Percentiles rank a stretch among this genome's conserved stretches.
phyloP scores from a whole-genome alignment of 371 early-diverging fungal genomes.

The Circinella umbellata region DNA sequence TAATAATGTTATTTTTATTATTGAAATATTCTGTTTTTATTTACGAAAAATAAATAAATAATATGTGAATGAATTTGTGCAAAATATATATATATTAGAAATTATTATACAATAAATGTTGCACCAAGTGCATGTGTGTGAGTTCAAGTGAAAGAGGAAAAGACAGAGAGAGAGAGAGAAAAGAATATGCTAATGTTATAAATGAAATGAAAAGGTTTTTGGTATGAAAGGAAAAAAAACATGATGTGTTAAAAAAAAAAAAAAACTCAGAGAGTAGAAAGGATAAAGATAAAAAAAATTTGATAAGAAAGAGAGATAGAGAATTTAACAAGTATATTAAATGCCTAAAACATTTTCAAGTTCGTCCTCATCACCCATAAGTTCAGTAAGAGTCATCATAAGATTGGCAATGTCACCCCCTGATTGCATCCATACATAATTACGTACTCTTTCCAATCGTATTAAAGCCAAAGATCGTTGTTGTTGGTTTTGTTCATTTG shows the following conservation, averaged over 20 bases:
- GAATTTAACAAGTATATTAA: neutral
- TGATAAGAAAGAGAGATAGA: neutral
- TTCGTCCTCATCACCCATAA: conserved; percentile 44
- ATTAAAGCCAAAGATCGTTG: conserved; percentile 11
- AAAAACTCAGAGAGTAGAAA: neutral
- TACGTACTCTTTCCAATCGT: conserved; percentile 27
- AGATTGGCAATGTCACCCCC: conserved; percentile 39
- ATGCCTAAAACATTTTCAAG: conserved; percentile 23
- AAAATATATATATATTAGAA: too few relatives aligned
- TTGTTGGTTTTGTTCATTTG: conserved; percentile 4
- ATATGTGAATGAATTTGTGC: too few relatives aligned
- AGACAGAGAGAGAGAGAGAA: too few relatives aligned
- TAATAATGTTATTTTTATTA: neutral
- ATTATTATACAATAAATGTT: too few relatives aligned
- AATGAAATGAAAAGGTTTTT: too few relatives aligned
- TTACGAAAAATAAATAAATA: too few relatives aligned
- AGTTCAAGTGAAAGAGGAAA: too few relatives aligned
- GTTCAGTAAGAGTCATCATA: conserved; percentile 31
- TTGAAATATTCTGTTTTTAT: neutral
- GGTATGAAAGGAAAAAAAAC: too few relatives aligned
- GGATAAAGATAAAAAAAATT: neutral
- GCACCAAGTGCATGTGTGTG: too few relatives aligned
- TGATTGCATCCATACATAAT: conserved; percentile 28
- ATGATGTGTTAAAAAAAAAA: too few relatives aligned
- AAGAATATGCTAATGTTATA: too few relatives aligned